These are phyloP conservation scores for Brachypodium distachyon DNA, from an alignment of 202 grass and related monocot species.

Conservation along the genomic window DNA sequence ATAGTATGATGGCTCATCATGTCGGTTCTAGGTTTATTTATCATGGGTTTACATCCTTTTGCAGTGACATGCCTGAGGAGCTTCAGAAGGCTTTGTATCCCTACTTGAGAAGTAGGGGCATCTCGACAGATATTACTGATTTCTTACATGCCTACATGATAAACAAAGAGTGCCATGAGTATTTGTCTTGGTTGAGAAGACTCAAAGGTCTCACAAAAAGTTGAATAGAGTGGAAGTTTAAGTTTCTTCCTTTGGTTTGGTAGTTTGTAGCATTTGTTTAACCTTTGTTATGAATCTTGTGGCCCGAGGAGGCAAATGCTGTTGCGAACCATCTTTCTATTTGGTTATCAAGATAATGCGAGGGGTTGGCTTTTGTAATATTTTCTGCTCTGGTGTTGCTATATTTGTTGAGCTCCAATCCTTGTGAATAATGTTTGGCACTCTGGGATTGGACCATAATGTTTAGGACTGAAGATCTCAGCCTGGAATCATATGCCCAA, in stretches of 20 bases:
- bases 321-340: not conserved
- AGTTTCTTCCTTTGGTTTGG: not conserved
- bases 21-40: not conserved
- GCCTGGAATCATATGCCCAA: not conserved
- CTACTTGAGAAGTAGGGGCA: conserved; percentile 31
- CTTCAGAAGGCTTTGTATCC: conserved; percentile 25
- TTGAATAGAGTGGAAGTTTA: not conserved
- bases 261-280: not conserved
- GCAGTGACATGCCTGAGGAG: conserved; percentile 27
- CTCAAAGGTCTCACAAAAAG: conserved; percentile 20
- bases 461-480: not conserved
- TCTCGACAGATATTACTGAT: conserved; percentile 21
- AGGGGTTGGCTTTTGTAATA: not conserved
- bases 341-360: not conserved
- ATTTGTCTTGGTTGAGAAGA: conserved; percentile 40
- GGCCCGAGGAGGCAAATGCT: not conserved
- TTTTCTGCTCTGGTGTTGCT: not conserved
- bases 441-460: not conserved
- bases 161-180: conserved; percentile 41
- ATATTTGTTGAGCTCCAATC: not conserved
- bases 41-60: not conserved
- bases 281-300: not conserved
- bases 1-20: not conserved
- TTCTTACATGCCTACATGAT: conserved; percentile 46
- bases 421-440: not conserved